A percentile compares a stretch with the other conserved stretches of the same genome.
phyloP scores from a whole-genome alignment of 2,329 filamentous ascomycete genomes.

The Aspergillus uvarum region DNA sequence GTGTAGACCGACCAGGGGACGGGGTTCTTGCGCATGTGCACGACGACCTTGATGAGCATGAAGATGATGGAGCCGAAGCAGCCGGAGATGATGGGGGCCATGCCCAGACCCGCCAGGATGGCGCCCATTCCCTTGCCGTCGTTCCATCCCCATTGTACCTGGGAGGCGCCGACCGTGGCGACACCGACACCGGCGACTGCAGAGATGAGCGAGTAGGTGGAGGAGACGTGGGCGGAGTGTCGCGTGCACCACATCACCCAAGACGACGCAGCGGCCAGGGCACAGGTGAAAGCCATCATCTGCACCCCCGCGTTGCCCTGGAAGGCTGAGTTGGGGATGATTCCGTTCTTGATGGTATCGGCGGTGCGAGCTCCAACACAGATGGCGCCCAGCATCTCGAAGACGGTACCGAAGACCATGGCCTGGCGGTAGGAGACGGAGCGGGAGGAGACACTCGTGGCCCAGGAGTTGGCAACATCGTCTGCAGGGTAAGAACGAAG shows the following conservation, averaged over 20 bases:
- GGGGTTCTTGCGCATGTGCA: constrained; percentile 70
- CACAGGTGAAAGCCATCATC: constrained; percentile 56
- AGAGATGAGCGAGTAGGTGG: constrained; percentile 70
- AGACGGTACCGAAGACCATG: constrained; percentile 57
- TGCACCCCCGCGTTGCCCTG: constrained; percentile 62
- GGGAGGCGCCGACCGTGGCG: constrained; percentile 60
- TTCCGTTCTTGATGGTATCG: constrained; percentile 77
- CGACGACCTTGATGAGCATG: constrained; percentile 68
- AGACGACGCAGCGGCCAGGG: constrained; percentile 37
- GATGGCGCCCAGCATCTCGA: constrained; percentile 68
- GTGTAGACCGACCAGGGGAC: constrained; percentile 71
- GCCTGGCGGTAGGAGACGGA: constrained; percentile 49
- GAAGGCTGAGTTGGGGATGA: constrained; percentile 63
- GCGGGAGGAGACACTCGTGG: constrained; percentile 76
- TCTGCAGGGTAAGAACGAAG: constrained; percentile 34
- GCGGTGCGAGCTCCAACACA: constrained; percentile 68
- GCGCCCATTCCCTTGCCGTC: constrained; percentile 66
- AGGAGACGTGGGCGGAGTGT: constrained; percentile 71
- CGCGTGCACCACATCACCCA: constrained; percentile 82
- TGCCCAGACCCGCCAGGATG: constrained; percentile 63
- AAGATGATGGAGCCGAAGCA: constrained; percentile 68
- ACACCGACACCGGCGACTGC: constrained; percentile 69
- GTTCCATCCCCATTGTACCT: constrained; percentile 71
- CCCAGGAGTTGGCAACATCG: constrained; percentile 83
- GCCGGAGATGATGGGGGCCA: constrained; percentile 68